Conservation (phyloP, 805 yeast species). For the Metschnikowia gelsemii region DNA sequence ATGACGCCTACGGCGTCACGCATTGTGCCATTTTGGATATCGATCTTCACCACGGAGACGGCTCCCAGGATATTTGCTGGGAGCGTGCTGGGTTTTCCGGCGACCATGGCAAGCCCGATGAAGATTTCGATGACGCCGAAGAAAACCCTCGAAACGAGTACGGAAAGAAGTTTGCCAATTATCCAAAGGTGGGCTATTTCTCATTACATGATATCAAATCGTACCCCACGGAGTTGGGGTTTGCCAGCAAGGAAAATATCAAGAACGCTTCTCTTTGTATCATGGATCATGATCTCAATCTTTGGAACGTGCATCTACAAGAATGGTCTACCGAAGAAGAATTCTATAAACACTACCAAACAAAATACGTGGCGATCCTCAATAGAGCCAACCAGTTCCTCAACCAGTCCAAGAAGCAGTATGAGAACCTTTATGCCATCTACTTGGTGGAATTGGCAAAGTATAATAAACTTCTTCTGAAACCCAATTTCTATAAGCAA, state of each 20-base stretch:
- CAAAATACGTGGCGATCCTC: constrained; percentile 59
- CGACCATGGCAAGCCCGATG: constrained; percentile 48
- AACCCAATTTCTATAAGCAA: constrained; percentile 31
- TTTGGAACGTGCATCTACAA: constrained; percentile 83
- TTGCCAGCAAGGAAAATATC: constrained; percentile 67
- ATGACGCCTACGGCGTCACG: constrained; percentile 57
- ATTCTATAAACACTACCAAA: constrained; percentile 59
- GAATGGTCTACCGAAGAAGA: constrained; percentile 63
- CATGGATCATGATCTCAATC: constrained; percentile 70
- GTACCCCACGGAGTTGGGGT: constrained; percentile 79
- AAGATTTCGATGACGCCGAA: constrained; percentile 37
- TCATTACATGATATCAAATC: constrained; percentile 84
- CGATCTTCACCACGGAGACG: constrained; percentile 88
- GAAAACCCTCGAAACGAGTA: constrained; percentile 46
- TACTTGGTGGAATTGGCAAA: constrained; percentile 28
- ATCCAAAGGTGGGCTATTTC: constrained; percentile 75
- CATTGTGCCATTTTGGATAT: constrained; percentile 82
- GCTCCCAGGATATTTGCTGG: constrained; percentile 85
- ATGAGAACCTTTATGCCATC: constrained; percentile 35
- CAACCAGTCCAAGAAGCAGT: constrained; percentile 45
- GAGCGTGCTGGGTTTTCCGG: constrained; percentile 62
- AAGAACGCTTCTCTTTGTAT: constrained; percentile 78
- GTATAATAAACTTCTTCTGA: constrained; percentile 32
- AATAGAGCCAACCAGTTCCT: constrained; percentile 67
- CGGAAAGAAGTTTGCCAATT: constrained; percentile 43